phyloP scores from a whole-genome alignment of 2,329 filamentous ascomycete genomes.

The Coniochaeta hoffmannii region DNA sequence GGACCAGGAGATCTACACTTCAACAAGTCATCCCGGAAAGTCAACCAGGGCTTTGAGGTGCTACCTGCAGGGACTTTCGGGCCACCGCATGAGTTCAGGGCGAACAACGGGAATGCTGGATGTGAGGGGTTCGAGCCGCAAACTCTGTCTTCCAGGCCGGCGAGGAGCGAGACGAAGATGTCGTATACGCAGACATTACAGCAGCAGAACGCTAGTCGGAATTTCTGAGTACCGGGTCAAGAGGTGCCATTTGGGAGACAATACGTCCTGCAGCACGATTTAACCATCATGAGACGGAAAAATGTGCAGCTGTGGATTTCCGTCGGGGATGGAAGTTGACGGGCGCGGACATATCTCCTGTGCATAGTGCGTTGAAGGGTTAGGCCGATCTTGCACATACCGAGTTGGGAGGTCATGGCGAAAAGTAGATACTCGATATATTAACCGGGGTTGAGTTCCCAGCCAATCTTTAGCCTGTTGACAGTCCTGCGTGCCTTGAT shows the following conservation, averaged over 20 bases:
- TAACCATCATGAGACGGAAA: too few relatives aligned
- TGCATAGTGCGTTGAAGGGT: not conserved
- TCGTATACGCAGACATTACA: not conserved
- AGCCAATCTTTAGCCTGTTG: too few relatives aligned
- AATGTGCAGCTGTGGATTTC: too few relatives aligned
- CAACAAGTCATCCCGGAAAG: slow-evolving; percentile 25
- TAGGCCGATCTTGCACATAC: not conserved
- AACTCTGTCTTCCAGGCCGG: not conserved
- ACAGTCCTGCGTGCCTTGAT: not conserved
- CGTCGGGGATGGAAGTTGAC: too few relatives aligned
- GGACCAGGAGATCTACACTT: slow-evolving; percentile 26
- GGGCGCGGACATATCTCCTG: not conserved
- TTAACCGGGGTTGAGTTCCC: not conserved
- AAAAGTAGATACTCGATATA: not conserved
- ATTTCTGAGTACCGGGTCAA: not conserved
- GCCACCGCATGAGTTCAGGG: slow-evolving; percentile 1
- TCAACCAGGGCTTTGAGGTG: slow-evolving; percentile 31
- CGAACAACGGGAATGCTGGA: not conserved
- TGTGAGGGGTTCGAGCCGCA: not conserved
- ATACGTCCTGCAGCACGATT: not conserved
- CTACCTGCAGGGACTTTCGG: slow-evolving; percentile 30
- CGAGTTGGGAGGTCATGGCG: not conserved
- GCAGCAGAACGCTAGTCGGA: not conserved
- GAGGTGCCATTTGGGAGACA: not conserved
- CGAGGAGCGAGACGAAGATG: not conserved